Base-by-base conservation (phyloP, 2,329 filamentous ascomycete genomes). In the Pseudogymnoascus sp. region DNA sequence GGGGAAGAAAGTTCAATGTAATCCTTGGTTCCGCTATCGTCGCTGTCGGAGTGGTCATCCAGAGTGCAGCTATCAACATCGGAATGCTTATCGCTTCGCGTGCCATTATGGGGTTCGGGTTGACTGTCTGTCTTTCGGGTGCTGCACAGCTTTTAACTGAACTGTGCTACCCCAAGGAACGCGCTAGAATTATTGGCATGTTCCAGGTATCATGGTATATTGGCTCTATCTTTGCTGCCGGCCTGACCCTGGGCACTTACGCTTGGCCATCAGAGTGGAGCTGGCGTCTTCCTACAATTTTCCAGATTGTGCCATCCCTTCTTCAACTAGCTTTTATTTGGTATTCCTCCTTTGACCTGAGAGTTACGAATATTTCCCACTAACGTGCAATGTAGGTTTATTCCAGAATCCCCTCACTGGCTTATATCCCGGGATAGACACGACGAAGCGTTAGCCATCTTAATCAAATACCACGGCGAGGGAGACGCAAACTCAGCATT, bases 1-100 rank as follows among this genome's bases (percentile, higher is more conserved):
- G 75, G 25, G 77, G 77, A 18, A 74, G 76, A 18, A 72, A 73
- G 38, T 62, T 66, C 60, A 71, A 70, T 32, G 74, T 76, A 59
- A 62, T 74, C 11, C 35, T 69, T 5, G 71, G 65, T 16, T 76
- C 71, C 1, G 18, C 71, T 35, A 65, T 76, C 58, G 71, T 75
- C 68, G 68, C 69, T 32, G 28, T 74, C 9, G 74, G 75, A 28
- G 70, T 71, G 6, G 72, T 70, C n/a, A 65, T 76, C 7, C 73
- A 75, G 62, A 70, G 70, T n/a, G 67, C 65, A 18, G 61, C 68
- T n/a, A 59, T 63, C 50, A 70, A 72, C 64, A 38, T 59, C 61
- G 32, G 20, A 22, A 58, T 59, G 34, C 61, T 62, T 39, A 60
- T 61, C 30, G 60, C 22, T 14, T 25, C 37, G 12, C 47, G 58